phyloP scores from a whole-genome alignment of 2,329 filamentous ascomycete species.

The Colletotrichum sidae region DNA sequence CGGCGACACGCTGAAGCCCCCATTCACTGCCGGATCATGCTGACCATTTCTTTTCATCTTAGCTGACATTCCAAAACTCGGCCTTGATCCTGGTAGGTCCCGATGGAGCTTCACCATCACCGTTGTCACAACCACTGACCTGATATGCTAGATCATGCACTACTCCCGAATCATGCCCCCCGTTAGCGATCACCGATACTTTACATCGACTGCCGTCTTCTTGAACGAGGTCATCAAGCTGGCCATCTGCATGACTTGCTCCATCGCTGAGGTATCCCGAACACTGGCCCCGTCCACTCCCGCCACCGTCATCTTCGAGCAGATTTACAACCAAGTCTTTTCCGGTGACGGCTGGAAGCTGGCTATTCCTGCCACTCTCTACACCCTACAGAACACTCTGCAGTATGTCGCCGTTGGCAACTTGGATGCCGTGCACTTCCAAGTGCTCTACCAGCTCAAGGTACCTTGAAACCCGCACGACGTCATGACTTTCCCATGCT shows the following conservation, averaged over 20 bases:
- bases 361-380: slow-evolving; percentile 87
- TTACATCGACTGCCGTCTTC: slow-evolving; percentile 93
- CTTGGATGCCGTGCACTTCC: slow-evolving; percentile 91
- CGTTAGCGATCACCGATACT: slow-evolving; percentile 85
- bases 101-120: neutral
- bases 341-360: slow-evolving; percentile 95
- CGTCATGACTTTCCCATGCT: neutral
- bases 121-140: slow-evolving; percentile 13
- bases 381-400: slow-evolving; percentile 92
- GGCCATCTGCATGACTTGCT: slow-evolving; percentile 85
- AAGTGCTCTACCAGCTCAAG: slow-evolving; percentile 94
- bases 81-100: slow-evolving; percentile 73
- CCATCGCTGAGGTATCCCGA: slow-evolving; percentile 86
- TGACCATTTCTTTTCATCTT: slow-evolving; percentile 38
- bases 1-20: neutral
- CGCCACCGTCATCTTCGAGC: slow-evolving; percentile 81
- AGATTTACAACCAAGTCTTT: slow-evolving; percentile 85
- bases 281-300: slow-evolving; percentile 83
- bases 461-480: slow-evolving; percentile 46
- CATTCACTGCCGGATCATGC: neutral
- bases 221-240: slow-evolving; percentile 94
- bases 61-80: slow-evolving; percentile 85
- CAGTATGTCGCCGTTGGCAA: slow-evolving; percentile 95
- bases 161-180: slow-evolving; percentile 96
- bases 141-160: slow-evolving; percentile 78